These are phyloP conservation scores for Monarda citriodora DNA, from an alignment of 305 asterid species.

Conservation along the genomic window DNA sequence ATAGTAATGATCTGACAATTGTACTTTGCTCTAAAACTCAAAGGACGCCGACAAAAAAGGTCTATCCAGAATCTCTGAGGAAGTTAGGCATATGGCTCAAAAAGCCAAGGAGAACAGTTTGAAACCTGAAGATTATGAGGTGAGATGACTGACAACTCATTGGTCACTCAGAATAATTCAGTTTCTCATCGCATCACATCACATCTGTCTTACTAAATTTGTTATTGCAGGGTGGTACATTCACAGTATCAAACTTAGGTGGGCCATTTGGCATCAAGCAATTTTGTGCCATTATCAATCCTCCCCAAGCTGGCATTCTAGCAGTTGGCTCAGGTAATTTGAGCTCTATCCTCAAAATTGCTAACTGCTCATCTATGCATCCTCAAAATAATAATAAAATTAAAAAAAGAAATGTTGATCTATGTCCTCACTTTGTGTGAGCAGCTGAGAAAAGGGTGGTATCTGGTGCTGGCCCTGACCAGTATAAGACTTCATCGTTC, in stretches of 20 bases:
- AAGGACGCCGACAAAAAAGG: conserved; percentile 99
- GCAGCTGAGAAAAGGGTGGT: conserved; percentile 87
- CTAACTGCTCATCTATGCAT: neutral
- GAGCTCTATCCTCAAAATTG: conserved; percentile 9
- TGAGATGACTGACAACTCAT: conserved; percentile 17
- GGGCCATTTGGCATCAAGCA: conserved; percentile 88
- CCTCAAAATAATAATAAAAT: too few relatives aligned
- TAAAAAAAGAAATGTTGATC: conserved; percentile 3
- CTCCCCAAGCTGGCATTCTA: conserved; percentile 97
- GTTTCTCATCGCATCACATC: conserved; percentile 5
- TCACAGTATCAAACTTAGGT: conserved; percentile 94
- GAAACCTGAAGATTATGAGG: conserved; percentile 98
- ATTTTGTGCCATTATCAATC: conserved; percentile 95
- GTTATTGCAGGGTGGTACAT: conserved; percentile 89
- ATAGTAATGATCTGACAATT: conserved; percentile 14
- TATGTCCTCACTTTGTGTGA: conserved; percentile 14
- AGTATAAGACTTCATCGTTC: conserved; percentile 64
- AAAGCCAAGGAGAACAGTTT: conserved; percentile 93
- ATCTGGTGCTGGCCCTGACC: conserved; percentile 71
- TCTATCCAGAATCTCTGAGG: conserved; percentile 76
- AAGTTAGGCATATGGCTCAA: conserved; percentile 84
- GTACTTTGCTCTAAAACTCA: conserved; percentile 19
- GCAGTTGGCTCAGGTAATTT: conserved; percentile 94
- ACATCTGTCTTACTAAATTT: conserved; percentile 10
- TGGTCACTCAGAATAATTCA: neutral